Evolutionary conservation across 140 eudicot genomes (phyloP), one percentile per base, ranked within the genome.

Genomic region (Stevia rebaudiana): DNA sequence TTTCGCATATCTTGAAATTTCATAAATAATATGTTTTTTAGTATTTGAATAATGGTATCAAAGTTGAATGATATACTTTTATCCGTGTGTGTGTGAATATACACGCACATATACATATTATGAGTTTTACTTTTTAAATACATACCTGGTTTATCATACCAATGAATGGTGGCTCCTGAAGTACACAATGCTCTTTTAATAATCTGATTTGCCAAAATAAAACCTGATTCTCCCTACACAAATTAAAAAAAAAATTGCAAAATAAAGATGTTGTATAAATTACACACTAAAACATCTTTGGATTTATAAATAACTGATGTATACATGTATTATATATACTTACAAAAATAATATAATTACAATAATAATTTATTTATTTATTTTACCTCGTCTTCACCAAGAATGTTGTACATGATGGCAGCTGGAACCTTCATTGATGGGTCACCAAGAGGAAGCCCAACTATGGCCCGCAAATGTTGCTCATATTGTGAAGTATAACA

Each of bases 371-470:
- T n/a, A n/a, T n/a, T 31, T 28, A 2, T 3, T n/a, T 12, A n/a
- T n/a, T 13, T 67, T 55, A 85, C 96, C 87, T 92, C 98, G 17
- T 79, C 98, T 88, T 88, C 98, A 56, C 98, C 98, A 33, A 92
- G 82, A 81, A 92, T 85, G 77, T 92, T 92, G 76, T 92, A 88
- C 98, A 92, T 87, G 41, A 92, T 74, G 40, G 98, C 84, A 67
- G 98, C 96, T 61, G 89, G 89, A 65, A 84, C 71, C 76, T 92
- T 92, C 98, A 92, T 82, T 70, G 96, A 87, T 41, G 96, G 95
- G 74, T 92, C 94, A 70, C 98, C 98, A 65, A 92, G 96, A 44
- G 92, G 98, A 75, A 92, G 96, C 51, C 98, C 98, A 54, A 87
- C 78, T 68, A 92, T 81, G 56, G 98, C 98, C 60, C 98, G 79